These are phyloP conservation scores for Rhododendron vialii DNA, from an alignment of 148 eudicot species.

Conservation along the genomic window DNA sequence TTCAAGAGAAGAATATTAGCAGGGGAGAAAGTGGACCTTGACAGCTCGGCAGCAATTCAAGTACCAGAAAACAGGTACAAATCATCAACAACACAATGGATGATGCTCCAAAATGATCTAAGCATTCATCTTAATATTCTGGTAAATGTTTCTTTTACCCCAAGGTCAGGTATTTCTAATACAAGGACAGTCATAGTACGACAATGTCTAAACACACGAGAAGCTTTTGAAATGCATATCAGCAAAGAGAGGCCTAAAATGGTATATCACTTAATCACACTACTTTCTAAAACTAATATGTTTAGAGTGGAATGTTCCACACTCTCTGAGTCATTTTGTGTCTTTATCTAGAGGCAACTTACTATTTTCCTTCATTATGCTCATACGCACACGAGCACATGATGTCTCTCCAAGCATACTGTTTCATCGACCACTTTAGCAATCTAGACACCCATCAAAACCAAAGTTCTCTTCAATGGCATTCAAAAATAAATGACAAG, in stretches of 20 bases:
- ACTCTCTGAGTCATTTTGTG: not conserved
- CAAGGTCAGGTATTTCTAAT: not conserved
- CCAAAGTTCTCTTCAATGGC: not conserved
- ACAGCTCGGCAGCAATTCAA: not conserved
- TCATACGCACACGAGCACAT: not conserved
- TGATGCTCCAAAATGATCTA: not conserved
- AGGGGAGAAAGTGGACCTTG: not conserved
- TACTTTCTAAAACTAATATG: not conserved
- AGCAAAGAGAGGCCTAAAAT: not conserved
- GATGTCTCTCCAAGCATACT: not conserved
- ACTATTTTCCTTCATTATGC: not conserved
- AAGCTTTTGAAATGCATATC: not conserved
- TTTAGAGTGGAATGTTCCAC: not conserved
- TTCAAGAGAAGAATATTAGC: not conserved
- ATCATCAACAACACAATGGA: not conserved
- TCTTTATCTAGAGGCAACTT: not conserved
- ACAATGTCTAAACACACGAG: not conserved
- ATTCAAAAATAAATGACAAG: not conserved
- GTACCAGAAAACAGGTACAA: not conserved
- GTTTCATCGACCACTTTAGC: not conserved
- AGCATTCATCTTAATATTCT: not conserved
- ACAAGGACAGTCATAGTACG: not conserved
- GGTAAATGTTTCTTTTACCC: not conserved
- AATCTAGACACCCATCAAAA: not conserved
- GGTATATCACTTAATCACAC: not conserved